These are phyloP conservation scores for Populus hybrid DNA, from an alignment of 441 rosid species.

Conservation along the genomic window DNA sequence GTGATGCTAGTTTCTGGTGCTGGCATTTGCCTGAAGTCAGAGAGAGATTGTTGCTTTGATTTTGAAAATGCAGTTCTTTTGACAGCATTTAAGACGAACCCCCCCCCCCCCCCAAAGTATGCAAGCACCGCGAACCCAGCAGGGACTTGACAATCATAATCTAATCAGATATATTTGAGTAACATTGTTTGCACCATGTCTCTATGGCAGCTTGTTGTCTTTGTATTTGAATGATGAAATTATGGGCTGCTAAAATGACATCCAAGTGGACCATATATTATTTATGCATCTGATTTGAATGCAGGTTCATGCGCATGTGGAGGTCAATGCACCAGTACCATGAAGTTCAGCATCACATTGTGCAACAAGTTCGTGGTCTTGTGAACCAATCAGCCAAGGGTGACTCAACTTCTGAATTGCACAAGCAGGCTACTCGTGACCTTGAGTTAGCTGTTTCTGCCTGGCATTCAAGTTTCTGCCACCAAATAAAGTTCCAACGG, in stretches of 20 bases:
- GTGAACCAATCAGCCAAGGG: slow-evolving; percentile 66
- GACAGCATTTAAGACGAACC: background rate
- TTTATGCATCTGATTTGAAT: slow-evolving; percentile 9
- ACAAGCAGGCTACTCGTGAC: slow-evolving; percentile 86
- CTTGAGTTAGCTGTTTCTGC: slow-evolving; percentile 77
- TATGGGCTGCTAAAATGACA: background rate
- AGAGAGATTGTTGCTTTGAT: too few relatives aligned
- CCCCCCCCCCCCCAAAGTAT: background rate
- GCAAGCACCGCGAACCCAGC: too few relatives aligned
- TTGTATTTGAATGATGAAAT: background rate
- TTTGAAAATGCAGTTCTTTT: background rate
- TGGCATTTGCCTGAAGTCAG: background rate
- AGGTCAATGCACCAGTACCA: slow-evolving; percentile 76
- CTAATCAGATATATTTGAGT: background rate
- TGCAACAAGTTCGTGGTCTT: slow-evolving; percentile 92
- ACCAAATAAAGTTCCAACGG: slow-evolving; percentile 70
- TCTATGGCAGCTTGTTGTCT: background rate
- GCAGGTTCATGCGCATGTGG: slow-evolving; percentile 97
- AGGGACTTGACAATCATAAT: background rate
- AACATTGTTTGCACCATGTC: background rate
- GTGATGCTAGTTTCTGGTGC: background rate
- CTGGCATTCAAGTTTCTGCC: slow-evolving; percentile 88
- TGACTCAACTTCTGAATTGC: slow-evolving; percentile 81
- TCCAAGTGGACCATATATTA: background rate
- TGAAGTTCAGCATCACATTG: slow-evolving; percentile 75